Percentiles rank a stretch among this genome's conserved stretches.
These are phyloP conservation scores for Strigomonas culicis DNA, from an alignment of 208 protist species.

Conservation along the genomic window DNA sequence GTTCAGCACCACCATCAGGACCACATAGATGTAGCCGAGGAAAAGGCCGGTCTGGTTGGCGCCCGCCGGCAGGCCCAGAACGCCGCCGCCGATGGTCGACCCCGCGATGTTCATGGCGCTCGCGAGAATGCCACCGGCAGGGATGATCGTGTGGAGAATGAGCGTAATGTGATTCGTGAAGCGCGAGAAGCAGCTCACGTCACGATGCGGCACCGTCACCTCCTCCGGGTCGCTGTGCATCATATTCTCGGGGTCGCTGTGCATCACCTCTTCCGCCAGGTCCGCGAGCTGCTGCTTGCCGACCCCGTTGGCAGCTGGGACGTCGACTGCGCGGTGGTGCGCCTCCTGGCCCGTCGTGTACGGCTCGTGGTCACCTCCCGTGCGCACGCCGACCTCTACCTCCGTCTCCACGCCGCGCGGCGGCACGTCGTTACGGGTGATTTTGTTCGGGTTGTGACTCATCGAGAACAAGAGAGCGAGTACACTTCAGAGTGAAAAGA, in stretches of 20 bases:
- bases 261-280: too few relatives aligned
- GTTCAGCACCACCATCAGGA: slow-evolving; percentile 35
- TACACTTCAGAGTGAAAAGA: too few relatives aligned
- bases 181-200: too few relatives aligned
- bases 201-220: too few relatives aligned
- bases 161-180: too few relatives aligned
- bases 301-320: too few relatives aligned
- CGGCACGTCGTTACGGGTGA: neutral
- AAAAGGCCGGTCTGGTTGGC: slow-evolving; percentile 28
- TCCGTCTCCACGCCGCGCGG: neutral
- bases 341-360: too few relatives aligned
- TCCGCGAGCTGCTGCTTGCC: too few relatives aligned
- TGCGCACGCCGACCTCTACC: neutral
- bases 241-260: too few relatives aligned
- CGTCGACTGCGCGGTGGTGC: too few relatives aligned
- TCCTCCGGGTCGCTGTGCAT: too few relatives aligned
- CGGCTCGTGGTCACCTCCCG: too few relatives aligned
- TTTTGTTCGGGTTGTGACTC: slow-evolving; percentile 1
- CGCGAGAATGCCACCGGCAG: slow-evolving; percentile 30
- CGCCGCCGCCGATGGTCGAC: slow-evolving; percentile 30
- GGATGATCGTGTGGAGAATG: slow-evolving; percentile 16
- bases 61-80: slow-evolving; percentile 37
- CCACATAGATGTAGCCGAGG: slow-evolving; percentile 24
- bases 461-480: neutral
- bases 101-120: slow-evolving; percentile 34